Evolutionary conservation across 2,329 filamentous ascomycete genomes (phyloP).

Genomic region (Graphilbum ipis-grandicollis): DNA sequence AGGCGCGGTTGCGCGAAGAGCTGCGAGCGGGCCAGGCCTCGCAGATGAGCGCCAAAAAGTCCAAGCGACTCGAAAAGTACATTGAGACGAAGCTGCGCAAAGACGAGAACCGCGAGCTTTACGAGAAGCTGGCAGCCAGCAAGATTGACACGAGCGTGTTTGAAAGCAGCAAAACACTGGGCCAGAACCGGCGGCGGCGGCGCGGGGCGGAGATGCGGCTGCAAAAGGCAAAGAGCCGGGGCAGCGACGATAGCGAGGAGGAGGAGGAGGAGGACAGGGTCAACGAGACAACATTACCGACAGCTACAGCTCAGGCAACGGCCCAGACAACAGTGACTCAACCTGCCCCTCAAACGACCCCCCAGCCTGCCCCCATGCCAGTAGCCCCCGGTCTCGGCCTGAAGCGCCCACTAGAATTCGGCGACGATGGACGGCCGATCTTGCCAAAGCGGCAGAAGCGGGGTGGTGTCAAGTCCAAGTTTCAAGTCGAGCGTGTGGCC

Average conservation of each 20-base stretch:
- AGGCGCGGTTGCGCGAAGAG: conserved; percentile 35
- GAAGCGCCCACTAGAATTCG: conserved; percentile 70
- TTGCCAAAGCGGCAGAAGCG: conserved; percentile 69
- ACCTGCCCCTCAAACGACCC: no score
- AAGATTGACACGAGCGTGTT: conserved; percentile 73
- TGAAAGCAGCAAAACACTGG: conserved; percentile 60
- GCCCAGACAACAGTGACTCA: background rate
- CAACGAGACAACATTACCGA: background rate
- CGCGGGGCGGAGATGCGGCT: conserved; percentile 39
- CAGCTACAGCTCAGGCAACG: background rate
- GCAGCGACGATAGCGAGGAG: conserved; percentile 12
- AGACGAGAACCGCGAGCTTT: conserved; percentile 71
- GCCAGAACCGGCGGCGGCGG: conserved; percentile 54
- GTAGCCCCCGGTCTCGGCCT: conserved; percentile 52
- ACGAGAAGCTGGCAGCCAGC: conserved; percentile 64
- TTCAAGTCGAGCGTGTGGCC: conserved; percentile 64
- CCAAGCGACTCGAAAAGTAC: conserved; percentile 50
- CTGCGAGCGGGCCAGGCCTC: conserved; percentile 17
- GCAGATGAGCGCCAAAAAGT: conserved; percentile 48
- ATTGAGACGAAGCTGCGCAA: conserved; percentile 84
- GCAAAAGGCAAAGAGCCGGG: conserved; percentile 33
- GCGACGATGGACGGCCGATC: conserved; percentile 62
- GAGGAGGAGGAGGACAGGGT: conserved; percentile 13
- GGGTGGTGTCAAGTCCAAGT: conserved; percentile 39
- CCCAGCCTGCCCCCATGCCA: background rate